Conservation (phyloP, 805 yeast species). For the Lachancea lanzarotensis region DNA sequence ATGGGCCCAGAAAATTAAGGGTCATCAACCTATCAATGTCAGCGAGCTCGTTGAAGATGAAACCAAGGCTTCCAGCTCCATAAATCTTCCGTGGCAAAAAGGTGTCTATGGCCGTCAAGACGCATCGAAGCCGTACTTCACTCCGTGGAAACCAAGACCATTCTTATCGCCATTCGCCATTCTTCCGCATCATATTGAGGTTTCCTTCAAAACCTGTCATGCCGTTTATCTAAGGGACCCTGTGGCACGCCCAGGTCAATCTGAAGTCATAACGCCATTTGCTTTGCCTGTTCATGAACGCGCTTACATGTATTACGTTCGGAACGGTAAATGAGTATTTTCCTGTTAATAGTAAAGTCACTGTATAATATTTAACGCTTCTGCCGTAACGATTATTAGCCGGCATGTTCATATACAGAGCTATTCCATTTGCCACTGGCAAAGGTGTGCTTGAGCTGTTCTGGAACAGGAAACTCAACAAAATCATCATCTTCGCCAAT, state of each 20-base stretch:
- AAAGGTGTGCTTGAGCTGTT: constrained; percentile 76
- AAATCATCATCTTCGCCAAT: constrained; percentile 62
- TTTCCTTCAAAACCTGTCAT: constrained; percentile 87
- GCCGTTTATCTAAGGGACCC: constrained; percentile 97
- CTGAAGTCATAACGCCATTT: constrained; percentile 92
- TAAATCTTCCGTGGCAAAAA: constrained; percentile 75
- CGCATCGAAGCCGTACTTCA: constrained; percentile 75
- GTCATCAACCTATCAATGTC: constrained; percentile 38
- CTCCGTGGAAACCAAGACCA: constrained; percentile 95
- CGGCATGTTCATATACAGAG: constrained; percentile 76
- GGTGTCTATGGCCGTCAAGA: constrained; percentile 74
- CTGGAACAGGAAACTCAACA: constrained; percentile 81
- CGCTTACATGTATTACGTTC: constrained; percentile 88
- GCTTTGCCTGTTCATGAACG: constrained; percentile 77
- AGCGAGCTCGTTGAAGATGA: constrained; percentile 48
- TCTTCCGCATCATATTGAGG: constrained; percentile 85
- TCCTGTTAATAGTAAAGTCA: constrained; percentile 5
- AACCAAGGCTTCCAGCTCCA: constrained; percentile 36
- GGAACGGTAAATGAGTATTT: constrained; percentile 47
- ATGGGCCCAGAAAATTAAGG: constrained; percentile 44
- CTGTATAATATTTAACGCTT: constrained; percentile 1
- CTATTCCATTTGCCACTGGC: constrained; percentile 56
- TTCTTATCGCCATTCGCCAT: constrained; percentile 90
- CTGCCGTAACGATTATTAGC: constrained; percentile 33
- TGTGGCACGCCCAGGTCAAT: constrained; percentile 92